Evolutionary conservation across 331 rosid genomes (phyloP).

Genomic region (Telfairia occidentalis): DNA sequence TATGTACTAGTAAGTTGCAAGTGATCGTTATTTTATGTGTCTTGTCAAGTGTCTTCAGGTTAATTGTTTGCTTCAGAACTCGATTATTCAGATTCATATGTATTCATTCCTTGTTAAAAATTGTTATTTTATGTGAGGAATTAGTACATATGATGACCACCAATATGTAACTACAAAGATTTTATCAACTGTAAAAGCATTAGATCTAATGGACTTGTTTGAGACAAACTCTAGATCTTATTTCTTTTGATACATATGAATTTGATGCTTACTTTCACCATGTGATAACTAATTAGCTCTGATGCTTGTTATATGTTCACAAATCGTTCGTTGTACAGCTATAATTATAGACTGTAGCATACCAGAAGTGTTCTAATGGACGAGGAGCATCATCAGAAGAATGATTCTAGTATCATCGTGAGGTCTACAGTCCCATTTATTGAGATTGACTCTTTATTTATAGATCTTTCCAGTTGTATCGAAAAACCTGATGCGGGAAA

Average conservation of each 20-base stretch:
- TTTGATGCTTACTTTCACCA: neutral
- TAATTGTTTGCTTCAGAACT: neutral
- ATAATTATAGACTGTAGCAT: neutral
- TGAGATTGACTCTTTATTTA: conserved; percentile 70
- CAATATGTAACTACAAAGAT: neutral
- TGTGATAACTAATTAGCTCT: neutral
- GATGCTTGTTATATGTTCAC: neutral
- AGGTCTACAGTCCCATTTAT: conserved; percentile 51
- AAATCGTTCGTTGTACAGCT: neutral
- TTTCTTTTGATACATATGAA: neutral
- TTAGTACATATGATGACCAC: neutral
- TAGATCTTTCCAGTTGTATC: conserved; percentile 51
- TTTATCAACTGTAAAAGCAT: neutral
- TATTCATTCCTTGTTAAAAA: neutral
- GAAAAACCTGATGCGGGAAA: conserved; percentile 42
- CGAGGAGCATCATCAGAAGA: conserved; percentile 24
- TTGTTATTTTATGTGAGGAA: conserved; percentile 58
- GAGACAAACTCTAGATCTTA: neutral
- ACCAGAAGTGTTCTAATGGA: conserved; percentile 15
- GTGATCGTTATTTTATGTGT: conserved; percentile 55
- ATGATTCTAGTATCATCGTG: conserved; percentile 22
- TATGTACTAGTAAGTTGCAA: neutral
- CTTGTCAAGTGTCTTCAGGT: neutral
- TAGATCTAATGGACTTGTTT: neutral
- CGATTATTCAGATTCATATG: neutral